These are phyloP conservation scores for Davidsoniella virescens DNA, from an alignment of 2,329 filamentous ascomycete species.

Conservation along the genomic window DNA sequence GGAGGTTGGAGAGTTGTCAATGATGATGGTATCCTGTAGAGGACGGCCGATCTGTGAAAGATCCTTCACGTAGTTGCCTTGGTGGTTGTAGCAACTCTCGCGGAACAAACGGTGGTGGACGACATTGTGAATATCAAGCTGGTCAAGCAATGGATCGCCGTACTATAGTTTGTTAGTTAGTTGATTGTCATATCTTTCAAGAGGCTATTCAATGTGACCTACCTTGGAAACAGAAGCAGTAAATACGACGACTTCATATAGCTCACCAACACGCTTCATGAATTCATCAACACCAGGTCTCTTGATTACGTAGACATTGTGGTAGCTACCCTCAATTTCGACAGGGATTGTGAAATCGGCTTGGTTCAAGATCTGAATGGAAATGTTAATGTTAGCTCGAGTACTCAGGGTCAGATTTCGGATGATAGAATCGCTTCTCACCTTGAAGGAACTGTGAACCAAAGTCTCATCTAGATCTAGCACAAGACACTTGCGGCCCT, in stretches of 20 bases:
- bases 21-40: conserved; percentile 95
- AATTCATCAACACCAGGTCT: conserved; percentile 96
- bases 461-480: conserved; percentile 92
- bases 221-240: conserved; percentile 97
- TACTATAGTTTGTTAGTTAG: conserved; percentile 40
- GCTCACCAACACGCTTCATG: conserved; percentile 94
- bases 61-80: conserved; percentile 99
- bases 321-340: conserved; percentile 96
- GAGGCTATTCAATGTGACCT: conserved; percentile 14
- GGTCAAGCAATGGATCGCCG: conserved; percentile 86
- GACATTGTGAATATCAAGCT: conserved; percentile 92
- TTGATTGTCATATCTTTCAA: conserved; percentile 17
- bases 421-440: conserved; percentile 23
- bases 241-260: conserved; percentile 97
- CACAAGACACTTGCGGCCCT: conserved; percentile 84
- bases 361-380: conserved; percentile 72
- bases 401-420: neutral
- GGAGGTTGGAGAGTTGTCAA: conserved; percentile 96
- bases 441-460: conserved; percentile 98
- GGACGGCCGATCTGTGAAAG: conserved; percentile 92
- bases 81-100: conserved; percentile 98
- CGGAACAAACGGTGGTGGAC: conserved; percentile 93
- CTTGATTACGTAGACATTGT: conserved; percentile 99
- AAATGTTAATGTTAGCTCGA: neutral
- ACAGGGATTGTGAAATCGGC: conserved; percentile 98